These are phyloP conservation scores for Aegilops umbellulata DNA, from an alignment of 176 grass and related monocot species.

Conservation along the genomic window DNA sequence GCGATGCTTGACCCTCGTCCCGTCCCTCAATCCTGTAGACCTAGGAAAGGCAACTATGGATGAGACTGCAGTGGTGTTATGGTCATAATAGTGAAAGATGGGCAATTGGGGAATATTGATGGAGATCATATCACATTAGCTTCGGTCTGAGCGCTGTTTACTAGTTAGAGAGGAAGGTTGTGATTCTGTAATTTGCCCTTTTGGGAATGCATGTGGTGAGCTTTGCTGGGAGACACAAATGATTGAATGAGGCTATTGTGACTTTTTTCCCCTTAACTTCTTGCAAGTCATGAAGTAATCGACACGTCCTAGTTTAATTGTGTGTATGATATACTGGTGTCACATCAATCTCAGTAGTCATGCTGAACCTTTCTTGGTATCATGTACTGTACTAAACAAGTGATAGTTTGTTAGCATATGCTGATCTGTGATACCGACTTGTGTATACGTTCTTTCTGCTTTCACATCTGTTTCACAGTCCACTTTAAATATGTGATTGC, in stretches of 20 bases:
- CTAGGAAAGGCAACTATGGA: too few relatives aligned
- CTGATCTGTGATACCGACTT: constrained; percentile 15
- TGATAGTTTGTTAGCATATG: constrained; percentile 3
- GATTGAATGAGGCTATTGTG: not conserved
- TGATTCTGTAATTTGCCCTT: not conserved
- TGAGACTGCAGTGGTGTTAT: not conserved
- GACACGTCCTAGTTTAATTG: not conserved
- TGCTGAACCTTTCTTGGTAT: not conserved
- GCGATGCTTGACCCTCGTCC: too few relatives aligned
- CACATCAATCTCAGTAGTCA: not conserved
- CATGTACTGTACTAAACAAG: not conserved
- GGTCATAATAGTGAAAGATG: not conserved
- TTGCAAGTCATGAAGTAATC: not conserved
- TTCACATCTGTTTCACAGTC: not conserved
- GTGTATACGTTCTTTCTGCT: not conserved
- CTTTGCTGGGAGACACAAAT: not conserved
- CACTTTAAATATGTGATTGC: not conserved
- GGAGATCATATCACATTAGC: not conserved
- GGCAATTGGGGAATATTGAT: not conserved
- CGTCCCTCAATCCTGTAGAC: too few relatives aligned
- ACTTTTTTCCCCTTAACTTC: too few relatives aligned
- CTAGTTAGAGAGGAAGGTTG: not conserved
- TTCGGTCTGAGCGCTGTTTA: not conserved
- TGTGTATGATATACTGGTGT: not conserved
- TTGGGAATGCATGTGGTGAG: not conserved